phyloP scores from a whole-genome alignment of 2,329 filamentous ascomycete genomes.

The Celoporthe dispersa region DNA sequence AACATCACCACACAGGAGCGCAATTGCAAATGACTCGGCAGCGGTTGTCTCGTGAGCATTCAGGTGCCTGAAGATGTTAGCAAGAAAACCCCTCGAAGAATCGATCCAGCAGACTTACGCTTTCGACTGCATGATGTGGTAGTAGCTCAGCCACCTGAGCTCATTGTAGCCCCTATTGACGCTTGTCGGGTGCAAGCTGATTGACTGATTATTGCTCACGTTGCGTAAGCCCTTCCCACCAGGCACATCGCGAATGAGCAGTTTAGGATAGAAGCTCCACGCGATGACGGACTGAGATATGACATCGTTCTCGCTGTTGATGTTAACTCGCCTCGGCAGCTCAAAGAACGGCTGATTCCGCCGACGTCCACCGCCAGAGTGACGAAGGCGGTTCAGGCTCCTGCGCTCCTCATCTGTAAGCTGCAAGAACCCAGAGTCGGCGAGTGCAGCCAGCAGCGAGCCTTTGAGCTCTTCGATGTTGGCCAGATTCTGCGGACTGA shows the following conservation, averaged over 20 bases:
- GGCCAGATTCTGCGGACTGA: conserved; percentile 83
- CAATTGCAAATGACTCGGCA: conserved; percentile 80
- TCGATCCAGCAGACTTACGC: conserved; percentile 54
- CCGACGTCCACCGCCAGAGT: conserved; percentile 59
- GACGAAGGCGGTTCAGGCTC: conserved; percentile 70
- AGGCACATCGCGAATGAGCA: conserved; percentile 76
- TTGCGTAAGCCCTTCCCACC: conserved; percentile 82
- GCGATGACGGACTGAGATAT: conserved; percentile 83
- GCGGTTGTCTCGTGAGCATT: conserved; percentile 90
- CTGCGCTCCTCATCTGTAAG: conserved; percentile 75
- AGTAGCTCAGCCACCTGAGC: conserved; percentile 87
- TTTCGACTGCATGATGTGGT: conserved; percentile 95
- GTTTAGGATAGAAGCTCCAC: conserved; percentile 94
- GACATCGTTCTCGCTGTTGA: conserved; percentile 78
- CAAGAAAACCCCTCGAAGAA: background rate
- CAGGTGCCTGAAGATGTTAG: conserved; percentile 62
- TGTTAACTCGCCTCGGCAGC: conserved; percentile 75
- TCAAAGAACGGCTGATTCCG: conserved; percentile 75
- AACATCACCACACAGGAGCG: conserved; percentile 84
- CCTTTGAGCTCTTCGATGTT: conserved; percentile 97
- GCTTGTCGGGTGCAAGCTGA: conserved; percentile 84
- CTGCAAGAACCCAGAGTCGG: conserved; percentile 81
- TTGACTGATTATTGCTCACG: conserved; percentile 87
- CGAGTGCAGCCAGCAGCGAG: conserved; percentile 82
- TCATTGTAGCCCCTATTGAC: conserved; percentile 77